Evolutionary conservation across 2,329 filamentous ascomycete genomes (phyloP), one percentile per base, ranked within the genome.

Genomic region (Scedosporium boydii): DNA sequence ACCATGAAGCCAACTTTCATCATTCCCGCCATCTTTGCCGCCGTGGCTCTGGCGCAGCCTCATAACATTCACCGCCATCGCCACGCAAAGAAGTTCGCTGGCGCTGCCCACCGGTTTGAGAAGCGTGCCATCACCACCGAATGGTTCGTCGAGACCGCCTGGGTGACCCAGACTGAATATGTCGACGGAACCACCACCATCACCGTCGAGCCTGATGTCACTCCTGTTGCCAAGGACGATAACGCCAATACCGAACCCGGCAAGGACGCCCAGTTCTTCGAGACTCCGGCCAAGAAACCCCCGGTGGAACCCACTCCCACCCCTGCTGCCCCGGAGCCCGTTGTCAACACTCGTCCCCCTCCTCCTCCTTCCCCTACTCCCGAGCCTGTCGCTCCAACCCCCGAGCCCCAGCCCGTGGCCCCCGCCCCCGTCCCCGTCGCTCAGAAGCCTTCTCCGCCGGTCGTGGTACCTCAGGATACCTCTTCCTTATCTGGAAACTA

Each of bases 81-180:
- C 64, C 75, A 77, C 64, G 69, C 65, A 59, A 69, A 72, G 59
- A 65, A 67, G 58, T 72, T 72, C 65, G 73, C 74, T 38, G 34
- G 29, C 58, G 44, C 53, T 46, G 56, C 12, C 18, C n/a, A 16
- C 51, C 60, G 29, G 46, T 9, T 23, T 26, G 55, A 59, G 23
- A 62, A 62, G 60, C 61, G 61, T 21, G 61, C 34, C 0, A 42
- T 65, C 41, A 66, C 73, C 58, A 67, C 73, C 58, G 78, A 78
- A 71, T 75, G 77, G 42, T 60, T 65, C 42, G 60, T 61, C 27
- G 65, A 65, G 58, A 65, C 65, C 59, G 77, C 70, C 21, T 63
- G 82, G 14, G 76, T 81, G 66, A 81, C 79, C 51, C 76, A 79
- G 68, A 76, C 76, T 61, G 78, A 78, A 68, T 82, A 78, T 75